A percentile compares a stretch with the other conserved stretches of the same genome.
Evolutionary conservation across 441 rosid species (phyloP).

Genomic region (Pelargonium fulgidum): DNA sequence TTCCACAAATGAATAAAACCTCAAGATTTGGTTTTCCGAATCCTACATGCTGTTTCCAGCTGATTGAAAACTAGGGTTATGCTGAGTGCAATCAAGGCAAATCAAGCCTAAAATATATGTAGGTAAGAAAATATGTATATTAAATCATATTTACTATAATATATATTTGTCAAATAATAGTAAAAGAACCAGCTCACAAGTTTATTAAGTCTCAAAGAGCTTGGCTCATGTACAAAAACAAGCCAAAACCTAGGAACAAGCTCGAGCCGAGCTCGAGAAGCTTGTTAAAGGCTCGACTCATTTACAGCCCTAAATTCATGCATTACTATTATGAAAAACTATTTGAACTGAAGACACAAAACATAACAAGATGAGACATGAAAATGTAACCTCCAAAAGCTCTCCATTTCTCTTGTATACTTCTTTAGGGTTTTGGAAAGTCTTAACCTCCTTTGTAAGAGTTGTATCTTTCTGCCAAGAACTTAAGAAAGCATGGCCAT

Average conservation of each 20-base stretch:
- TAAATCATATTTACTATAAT: too few species aligned
- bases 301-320: neutral
- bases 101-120: too few species aligned
- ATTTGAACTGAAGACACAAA: constrained; percentile 18
- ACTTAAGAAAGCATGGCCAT: constrained; percentile 36
- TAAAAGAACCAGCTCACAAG: too few species aligned
- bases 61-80: neutral
- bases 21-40: neutral
- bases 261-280: too few species aligned
- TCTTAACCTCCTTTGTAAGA: constrained; percentile 36
- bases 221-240: too few species aligned
- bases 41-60: neutral
- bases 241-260: too few species aligned
- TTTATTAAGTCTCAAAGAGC: too few species aligned
- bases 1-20: neutral
- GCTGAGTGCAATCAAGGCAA: too few species aligned
- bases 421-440: constrained; percentile 62
- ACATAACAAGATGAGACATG: constrained; percentile 16
- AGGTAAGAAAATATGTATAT: too few species aligned
- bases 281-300: too few species aligned
- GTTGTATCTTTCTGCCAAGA: constrained; percentile 50
- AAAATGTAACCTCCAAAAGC: constrained; percentile 66
- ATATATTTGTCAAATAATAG: too few species aligned
- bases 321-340: constrained; percentile 15
- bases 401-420: constrained; percentile 77